Evolutionary conservation across 2,329 filamentous ascomycete genomes (phyloP), one percentile per base, ranked within the genome.

Genomic region (Scedosporium aurantiacum): DNA sequence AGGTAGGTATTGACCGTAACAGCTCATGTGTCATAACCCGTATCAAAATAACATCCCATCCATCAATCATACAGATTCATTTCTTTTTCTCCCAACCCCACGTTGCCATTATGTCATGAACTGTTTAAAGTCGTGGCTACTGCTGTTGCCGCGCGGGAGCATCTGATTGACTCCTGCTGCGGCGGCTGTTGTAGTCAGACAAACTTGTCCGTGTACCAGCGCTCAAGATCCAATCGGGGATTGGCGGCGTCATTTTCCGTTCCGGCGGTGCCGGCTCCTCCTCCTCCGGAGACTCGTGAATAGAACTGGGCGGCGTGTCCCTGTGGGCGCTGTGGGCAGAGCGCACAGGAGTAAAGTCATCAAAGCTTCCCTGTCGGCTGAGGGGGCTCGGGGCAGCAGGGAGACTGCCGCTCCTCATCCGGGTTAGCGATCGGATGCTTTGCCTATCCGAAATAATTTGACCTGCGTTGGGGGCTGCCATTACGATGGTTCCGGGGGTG

Each of bases 401-500:
- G 18, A 82, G 67, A 68, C 81, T 85, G 54, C 78, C 80, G 66
- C 82, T 84, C 18, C 82, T 79, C 71, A 83, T 79, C 43, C 82
- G 77, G 25, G 70, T 75, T 5, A 84, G 71, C 3, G 78, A 80
- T 55, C 78, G 75, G 56, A 81, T 75, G 67, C 79, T 82, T 18
- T 75, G 70, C 28, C 75, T 77, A 60, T 83, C 79, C 7, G 79
- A 76, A 52, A 91, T 82, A 18, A 87, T 74, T 65, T 86, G 82
- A 3, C 84, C 88, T 2, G 85, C 85, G 47, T 85, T 81, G 0
- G 88, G 88, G 2, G 88, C 85, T 0, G 88, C 89, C 10, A 84
- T 77, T 57, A 92, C 86, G 16, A 86, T 79, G 0, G 89, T 92
- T 0, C 87, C 86, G 0, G 87, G 85, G 0, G 86, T 88, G 1